phyloP scores from a whole-genome alignment of 2,329 filamentous ascomycete genomes.

The Fusarium chuoi region DNA sequence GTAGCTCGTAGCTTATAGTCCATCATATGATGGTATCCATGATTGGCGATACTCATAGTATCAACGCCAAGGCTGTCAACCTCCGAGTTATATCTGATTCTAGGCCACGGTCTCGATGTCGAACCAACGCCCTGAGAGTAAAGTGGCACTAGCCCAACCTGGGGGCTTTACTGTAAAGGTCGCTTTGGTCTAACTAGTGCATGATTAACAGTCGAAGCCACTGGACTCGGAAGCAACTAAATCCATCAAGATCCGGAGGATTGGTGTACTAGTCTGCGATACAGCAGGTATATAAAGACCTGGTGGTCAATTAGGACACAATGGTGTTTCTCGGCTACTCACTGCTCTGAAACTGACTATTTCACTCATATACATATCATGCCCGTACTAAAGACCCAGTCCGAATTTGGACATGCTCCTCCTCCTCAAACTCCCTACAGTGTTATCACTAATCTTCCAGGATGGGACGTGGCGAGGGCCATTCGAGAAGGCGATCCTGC shows the following conservation, averaged over 20 bases:
- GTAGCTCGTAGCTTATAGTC: not conserved
- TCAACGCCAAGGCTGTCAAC: not conserved
- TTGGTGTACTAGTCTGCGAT: not conserved
- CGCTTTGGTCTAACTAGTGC: not conserved
- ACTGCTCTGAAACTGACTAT: not conserved
- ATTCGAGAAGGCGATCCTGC: constrained; percentile 55
- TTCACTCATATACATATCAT: constrained; percentile 36
- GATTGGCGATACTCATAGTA: not conserved
- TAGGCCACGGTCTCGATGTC: constrained; percentile 2
- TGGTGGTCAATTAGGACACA: not conserved
- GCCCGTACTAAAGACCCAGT: constrained; percentile 52
- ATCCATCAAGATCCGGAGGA: not conserved
- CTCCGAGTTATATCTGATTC: not conserved
- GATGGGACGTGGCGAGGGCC: constrained; percentile 53
- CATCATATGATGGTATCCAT: not conserved
- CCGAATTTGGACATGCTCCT: constrained; percentile 56
- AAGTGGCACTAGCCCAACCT: not conserved
- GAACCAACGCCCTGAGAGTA: not conserved
- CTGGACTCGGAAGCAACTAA: no score
- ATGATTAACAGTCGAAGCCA: no score
- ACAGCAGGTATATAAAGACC: not conserved
- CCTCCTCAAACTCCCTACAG: constrained; percentile 60
- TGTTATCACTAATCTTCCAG: constrained; percentile 57
- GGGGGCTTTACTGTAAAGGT: not conserved
- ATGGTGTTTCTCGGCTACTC: not conserved